Conservation (phyloP, 352 stramenopile genomes). For the Globisporangium ultimum region DNA sequence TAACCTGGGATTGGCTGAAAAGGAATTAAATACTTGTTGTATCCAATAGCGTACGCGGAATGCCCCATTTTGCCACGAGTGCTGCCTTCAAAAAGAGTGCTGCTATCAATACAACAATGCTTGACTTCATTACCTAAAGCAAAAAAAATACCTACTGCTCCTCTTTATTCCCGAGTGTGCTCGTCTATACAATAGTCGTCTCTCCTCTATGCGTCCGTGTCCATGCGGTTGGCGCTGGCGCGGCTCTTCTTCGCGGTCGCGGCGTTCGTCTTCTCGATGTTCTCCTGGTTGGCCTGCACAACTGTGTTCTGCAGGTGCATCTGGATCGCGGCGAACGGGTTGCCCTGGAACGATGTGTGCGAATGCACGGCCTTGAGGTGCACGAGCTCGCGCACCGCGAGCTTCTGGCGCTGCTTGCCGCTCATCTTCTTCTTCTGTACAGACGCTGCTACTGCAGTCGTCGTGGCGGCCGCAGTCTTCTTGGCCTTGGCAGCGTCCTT, state of each 20-base stretch:
- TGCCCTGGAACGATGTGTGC: constrained; percentile 73
- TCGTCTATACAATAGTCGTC: too few species aligned
- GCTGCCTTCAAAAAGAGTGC: too few species aligned
- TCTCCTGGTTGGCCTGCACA: constrained; percentile 69
- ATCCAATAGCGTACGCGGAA: too few species aligned
- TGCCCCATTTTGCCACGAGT: too few species aligned
- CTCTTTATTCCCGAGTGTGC: too few species aligned
- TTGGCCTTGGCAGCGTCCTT: constrained; percentile 28
- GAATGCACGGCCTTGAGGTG: constrained; percentile 85
- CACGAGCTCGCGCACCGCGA: constrained; percentile 77
- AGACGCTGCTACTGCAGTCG: neutral
- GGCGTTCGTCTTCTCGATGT: constrained; percentile 38
- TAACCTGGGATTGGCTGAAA: neutral
- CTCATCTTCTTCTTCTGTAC: constrained; percentile 60
- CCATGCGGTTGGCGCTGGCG: constrained; percentile 24
- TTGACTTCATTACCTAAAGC: too few species aligned
- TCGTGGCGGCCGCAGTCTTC: constrained; percentile 6
- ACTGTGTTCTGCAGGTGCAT: constrained; percentile 85
- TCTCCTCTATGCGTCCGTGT: constrained; percentile 25
- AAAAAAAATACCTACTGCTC: too few species aligned
- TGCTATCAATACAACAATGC: too few species aligned
- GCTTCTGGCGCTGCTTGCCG: constrained; percentile 79
- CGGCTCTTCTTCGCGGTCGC: constrained; percentile 21
- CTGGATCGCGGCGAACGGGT: constrained; percentile 86
- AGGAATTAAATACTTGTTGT: neutral